A percentile compares a stretch with the other conserved stretches of the same genome.
Conservation (phyloP, 345 rosid genomes). For the Rhodamnia argentea region DNA sequence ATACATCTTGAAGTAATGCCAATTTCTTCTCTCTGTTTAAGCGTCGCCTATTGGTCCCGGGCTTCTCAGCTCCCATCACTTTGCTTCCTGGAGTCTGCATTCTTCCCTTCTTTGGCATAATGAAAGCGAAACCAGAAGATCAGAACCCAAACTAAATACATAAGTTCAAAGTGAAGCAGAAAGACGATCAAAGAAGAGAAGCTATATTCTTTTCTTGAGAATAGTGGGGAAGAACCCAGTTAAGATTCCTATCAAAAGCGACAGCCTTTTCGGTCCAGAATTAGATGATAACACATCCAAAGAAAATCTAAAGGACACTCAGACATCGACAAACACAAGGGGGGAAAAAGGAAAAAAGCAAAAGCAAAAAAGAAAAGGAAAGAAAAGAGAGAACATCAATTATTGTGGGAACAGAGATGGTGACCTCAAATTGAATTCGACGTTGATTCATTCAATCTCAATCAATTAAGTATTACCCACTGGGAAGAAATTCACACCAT, state of each 20-base stretch:
- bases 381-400: not conserved
- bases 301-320: not conserved
- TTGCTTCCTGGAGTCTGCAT: constrained; percentile 44
- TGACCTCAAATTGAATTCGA: not conserved
- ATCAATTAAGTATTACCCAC: not conserved
- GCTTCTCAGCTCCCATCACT: constrained; percentile 26
- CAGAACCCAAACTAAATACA: constrained; percentile 7
- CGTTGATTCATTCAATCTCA: not conserved
- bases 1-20: constrained; percentile 86
- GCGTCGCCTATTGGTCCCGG: constrained; percentile 41
- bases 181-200: not conserved
- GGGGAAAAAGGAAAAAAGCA: not conserved
- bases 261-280: not conserved
- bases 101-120: constrained; percentile 29
- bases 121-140: constrained; percentile 3
- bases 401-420: not conserved
- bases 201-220: constrained; percentile 52
- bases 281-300: not conserved
- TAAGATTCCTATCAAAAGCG: constrained; percentile 45
- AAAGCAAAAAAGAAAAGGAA: not conserved
- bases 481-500: not conserved
- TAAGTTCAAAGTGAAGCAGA: not conserved
- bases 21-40: constrained; percentile 64
- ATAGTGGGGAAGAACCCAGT: constrained; percentile 40
- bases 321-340: not conserved